Percentiles rank a stretch among this genome's conserved stretches.
Conservation (phyloP, 2,329 filamentous ascomycete species). For the Aspergillaceae sp. region DNA sequence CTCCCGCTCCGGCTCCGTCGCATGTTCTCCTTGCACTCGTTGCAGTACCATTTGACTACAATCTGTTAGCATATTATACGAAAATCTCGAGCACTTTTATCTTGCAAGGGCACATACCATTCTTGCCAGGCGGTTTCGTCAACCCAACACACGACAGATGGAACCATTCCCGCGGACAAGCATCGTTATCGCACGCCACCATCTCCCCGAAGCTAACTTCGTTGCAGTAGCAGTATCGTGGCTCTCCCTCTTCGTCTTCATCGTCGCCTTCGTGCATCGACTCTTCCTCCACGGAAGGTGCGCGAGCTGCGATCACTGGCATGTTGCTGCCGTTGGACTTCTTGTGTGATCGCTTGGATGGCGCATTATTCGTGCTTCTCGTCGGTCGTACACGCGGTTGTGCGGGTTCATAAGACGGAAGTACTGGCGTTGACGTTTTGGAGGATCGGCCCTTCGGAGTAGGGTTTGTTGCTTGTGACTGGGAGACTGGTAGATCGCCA, state of each 20-base stretch:
- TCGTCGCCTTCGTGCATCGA: conserved; percentile 46
- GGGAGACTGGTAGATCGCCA: conserved; percentile 20
- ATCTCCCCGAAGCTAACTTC: conserved; percentile 75
- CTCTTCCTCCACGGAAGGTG: conserved; percentile 34
- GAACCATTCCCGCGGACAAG: conserved; percentile 72
- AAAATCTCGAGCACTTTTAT: neutral
- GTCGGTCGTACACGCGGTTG: conserved; percentile 27
- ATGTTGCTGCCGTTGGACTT: conserved; percentile 20
- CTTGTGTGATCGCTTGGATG: conserved; percentile 30
- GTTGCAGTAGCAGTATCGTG: conserved; percentile 71
- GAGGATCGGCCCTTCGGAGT: conserved; percentile 29
- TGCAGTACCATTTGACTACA: conserved; percentile 74
- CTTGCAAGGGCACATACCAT: conserved; percentile 47
- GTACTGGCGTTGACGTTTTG: conserved; percentile 35
- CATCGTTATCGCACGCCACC: conserved; percentile 69
- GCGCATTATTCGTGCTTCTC: conserved; percentile 24
- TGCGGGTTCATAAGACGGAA: conserved; percentile 27
- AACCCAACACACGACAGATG: conserved; percentile 74
- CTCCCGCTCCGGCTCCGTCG: conserved; percentile 44
- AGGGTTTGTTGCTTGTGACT: neutral
- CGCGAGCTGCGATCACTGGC: conserved; percentile 1
- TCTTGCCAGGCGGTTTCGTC: conserved; percentile 67
- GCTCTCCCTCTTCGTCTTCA: conserved; percentile 60
- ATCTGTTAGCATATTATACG: conserved; percentile 13
- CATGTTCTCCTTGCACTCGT: conserved; percentile 63